A percentile compares a stretch with the other conserved stretches of the same genome.
Evolutionary conservation across 768 basidiomycete genomes (phyloP).

Genomic region (Russula griseocarnosa): DNA sequence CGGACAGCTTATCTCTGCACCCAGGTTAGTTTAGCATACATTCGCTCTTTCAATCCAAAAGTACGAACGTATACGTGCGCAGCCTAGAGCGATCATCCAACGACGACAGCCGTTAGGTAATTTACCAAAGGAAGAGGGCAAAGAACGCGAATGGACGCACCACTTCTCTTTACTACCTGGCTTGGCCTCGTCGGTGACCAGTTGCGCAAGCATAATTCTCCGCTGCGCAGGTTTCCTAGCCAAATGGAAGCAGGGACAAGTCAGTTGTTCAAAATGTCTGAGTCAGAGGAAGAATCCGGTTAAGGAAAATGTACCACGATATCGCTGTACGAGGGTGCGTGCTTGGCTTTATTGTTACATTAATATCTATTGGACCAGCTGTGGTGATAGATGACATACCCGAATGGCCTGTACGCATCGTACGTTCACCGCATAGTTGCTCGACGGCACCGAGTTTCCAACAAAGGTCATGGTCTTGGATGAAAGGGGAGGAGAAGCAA

Average conservation of each 20-base stretch:
- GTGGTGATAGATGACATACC: background rate
- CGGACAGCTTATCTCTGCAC: conserved; percentile 16
- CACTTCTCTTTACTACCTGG: conserved; percentile 12
- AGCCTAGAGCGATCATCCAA: conserved; percentile 10
- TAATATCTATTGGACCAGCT: background rate
- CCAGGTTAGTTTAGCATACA: background rate
- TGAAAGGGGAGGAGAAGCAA: background rate
- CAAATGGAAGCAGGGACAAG: background rate
- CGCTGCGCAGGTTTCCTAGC: conserved; percentile 22
- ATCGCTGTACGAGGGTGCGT: conserved; percentile 9
- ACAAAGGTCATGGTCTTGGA: background rate
- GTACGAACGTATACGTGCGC: conserved; percentile 18
- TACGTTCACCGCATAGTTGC: conserved; percentile 13
- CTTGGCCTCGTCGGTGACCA: conserved; percentile 19
- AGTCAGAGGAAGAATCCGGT: background rate
- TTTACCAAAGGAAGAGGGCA: background rate
- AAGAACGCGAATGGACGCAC: conserved; percentile 2
- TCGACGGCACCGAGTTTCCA: background rate
- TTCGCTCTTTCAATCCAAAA: no score
- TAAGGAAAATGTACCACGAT: conserved; percentile 14
- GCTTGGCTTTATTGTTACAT: conserved; percentile 3
- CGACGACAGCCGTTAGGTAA: background rate
- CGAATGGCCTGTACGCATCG: conserved; percentile 17
- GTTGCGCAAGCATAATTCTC: conserved; percentile 22
- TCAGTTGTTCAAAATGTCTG: background rate